Conservation (phyloP, 164 flowering plant species). For the Saururus chinensis region DNA sequence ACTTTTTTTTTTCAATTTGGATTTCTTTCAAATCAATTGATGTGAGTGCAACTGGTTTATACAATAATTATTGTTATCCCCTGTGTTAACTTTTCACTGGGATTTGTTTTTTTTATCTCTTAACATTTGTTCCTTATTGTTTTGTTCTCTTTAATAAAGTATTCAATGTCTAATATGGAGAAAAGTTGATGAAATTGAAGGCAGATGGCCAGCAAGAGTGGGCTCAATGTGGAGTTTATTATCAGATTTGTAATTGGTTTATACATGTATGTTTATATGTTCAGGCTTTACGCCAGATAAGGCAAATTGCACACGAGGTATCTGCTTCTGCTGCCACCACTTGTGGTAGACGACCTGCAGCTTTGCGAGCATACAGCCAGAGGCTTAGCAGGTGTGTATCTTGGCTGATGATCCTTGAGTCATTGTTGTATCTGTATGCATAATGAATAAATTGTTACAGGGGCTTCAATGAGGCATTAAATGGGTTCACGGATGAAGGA, state of each 20-base stretch:
- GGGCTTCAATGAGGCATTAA: conserved; percentile 95
- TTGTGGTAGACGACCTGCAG: conserved; percentile 88
- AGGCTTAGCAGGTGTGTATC: conserved; percentile 64
- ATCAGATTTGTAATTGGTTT: too few relatives aligned
- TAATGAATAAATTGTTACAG: conserved; percentile 23
- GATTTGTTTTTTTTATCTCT: not conserved
- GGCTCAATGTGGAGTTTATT: not conserved
- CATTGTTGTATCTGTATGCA: not conserved
- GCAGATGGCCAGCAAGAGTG: not conserved
- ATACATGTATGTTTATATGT: conserved; percentile 4
- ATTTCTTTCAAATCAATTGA: too few relatives aligned
- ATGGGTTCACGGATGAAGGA: conserved; percentile 91
- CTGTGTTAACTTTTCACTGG: not conserved
- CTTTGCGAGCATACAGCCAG: conserved; percentile 71
- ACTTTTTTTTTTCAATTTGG: too few relatives aligned
- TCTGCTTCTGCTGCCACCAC: conserved; percentile 53
- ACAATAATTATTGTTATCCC: too few relatives aligned
- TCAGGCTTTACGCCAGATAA: conserved; percentile 86
- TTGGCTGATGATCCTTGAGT: not conserved
- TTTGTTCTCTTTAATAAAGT: too few relatives aligned
- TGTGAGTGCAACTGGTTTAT: too few relatives aligned
- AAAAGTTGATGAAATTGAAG: too few relatives aligned
- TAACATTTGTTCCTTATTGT: not conserved
- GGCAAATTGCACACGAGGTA: conserved; percentile 82
- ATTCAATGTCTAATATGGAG: too few relatives aligned